A percentile compares a stretch with the other conserved stretches of the same genome.
phyloP scores from a whole-genome alignment of 306 rosid species.

The Psophocarpus tetragonolobus region DNA sequence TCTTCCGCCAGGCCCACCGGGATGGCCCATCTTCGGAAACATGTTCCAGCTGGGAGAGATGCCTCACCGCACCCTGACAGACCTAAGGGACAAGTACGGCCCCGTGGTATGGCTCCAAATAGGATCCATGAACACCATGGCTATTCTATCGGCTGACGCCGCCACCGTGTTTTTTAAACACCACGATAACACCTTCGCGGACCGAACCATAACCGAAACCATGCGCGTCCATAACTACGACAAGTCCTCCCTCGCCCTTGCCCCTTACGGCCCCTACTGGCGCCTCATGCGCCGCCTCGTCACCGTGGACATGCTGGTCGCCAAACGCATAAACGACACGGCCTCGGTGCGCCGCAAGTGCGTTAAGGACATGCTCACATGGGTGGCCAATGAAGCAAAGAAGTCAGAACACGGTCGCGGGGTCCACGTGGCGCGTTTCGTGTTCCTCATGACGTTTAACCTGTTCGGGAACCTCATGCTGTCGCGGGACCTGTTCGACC shows the following conservation, averaged over 20 bases:
- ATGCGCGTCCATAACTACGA: constrained; percentile 55
- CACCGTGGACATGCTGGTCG: constrained; percentile 57
- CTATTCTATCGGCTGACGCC: constrained; percentile 48
- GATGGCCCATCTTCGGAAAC: constrained; percentile 76
- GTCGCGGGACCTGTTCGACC: constrained; percentile 54
- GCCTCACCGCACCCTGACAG: constrained; percentile 58
- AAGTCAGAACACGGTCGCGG: constrained; percentile 17
- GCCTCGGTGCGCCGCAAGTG: constrained; percentile 46
- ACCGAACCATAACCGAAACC: constrained; percentile 51
- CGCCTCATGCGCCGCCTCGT: constrained; percentile 61
- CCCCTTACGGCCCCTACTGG: constrained; percentile 73
- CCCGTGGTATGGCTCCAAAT: constrained; percentile 60
- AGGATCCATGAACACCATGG: constrained; percentile 63
- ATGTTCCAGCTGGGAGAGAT: constrained; percentile 62
- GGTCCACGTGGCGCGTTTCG: constrained; percentile 52
- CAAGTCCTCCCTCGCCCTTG: constrained; percentile 56
- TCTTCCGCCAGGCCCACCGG: constrained; percentile 64
- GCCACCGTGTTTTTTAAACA: constrained; percentile 54
- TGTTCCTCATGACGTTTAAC: constrained; percentile 58
- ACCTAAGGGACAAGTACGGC: constrained; percentile 42
- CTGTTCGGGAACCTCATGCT: constrained; percentile 61
- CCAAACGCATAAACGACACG: constrained; percentile 56
- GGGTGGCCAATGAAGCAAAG: constrained; percentile 53
- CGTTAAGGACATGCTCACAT: constrained; percentile 45
- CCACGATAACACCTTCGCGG: constrained; percentile 60